Evolutionary conservation across 805 yeast genomes (phyloP).

Genomic region (baker's yeast (Saccharomyces cerevisiae)): DNA sequence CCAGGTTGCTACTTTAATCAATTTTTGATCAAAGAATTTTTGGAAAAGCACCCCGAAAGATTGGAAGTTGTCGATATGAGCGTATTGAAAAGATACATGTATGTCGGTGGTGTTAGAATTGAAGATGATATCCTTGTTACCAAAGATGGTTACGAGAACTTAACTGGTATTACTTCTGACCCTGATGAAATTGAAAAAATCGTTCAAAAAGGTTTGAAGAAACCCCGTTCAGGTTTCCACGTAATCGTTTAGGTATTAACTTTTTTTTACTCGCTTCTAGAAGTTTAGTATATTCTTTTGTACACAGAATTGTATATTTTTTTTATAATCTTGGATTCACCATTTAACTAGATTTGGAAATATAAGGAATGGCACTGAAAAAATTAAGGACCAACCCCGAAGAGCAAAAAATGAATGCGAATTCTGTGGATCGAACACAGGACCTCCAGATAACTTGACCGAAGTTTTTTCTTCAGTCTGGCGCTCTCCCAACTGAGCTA

Average conservation of each 20-base stretch:
- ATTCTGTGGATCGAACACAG: slow-evolving; percentile 82
- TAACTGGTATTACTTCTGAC: slow-evolving; percentile 78
- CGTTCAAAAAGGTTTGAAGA: slow-evolving; percentile 59
- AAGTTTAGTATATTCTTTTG: neutral
- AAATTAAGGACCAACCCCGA: neutral
- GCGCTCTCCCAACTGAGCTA: slow-evolving; percentile 41
- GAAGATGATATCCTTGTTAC: slow-evolving; percentile 89
- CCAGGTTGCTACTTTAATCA: slow-evolving; percentile 93
- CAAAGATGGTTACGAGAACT: slow-evolving; percentile 64
- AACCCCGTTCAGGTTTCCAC: slow-evolving; percentile 60
- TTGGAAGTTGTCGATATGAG: slow-evolving; percentile 53
- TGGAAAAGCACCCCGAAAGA: slow-evolving; percentile 39
- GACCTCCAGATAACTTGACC: slow-evolving; percentile 52
- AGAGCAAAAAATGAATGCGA: slow-evolving; percentile 36
- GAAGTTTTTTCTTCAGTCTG: slow-evolving; percentile 34
- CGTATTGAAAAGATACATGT: slow-evolving; percentile 68
- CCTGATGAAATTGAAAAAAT: slow-evolving; percentile 74
- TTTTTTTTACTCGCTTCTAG: neutral
- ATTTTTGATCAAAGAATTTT: slow-evolving; percentile 58
- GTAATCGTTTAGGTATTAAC: slow-evolving; percentile 28
- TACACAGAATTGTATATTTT: too few relatives aligned
- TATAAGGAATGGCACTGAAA: neutral
- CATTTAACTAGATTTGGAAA: neutral
- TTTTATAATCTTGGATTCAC: too few relatives aligned
- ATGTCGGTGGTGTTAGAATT: slow-evolving; percentile 94